Base-by-base conservation (phyloP, 306 rosid genomes). In the Glycine latifolia region DNA sequence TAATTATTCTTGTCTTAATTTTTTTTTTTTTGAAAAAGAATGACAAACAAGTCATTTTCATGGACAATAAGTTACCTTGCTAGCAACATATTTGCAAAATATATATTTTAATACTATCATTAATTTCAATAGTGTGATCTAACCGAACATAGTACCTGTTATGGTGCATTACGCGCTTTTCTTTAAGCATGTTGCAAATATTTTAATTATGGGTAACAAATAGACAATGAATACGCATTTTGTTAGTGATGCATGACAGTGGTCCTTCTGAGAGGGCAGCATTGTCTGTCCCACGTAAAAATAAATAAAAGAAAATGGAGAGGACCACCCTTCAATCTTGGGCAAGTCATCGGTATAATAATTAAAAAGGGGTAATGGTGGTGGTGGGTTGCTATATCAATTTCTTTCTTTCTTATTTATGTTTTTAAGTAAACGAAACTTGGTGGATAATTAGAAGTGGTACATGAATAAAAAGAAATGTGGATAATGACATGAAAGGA, bases 241-340 rank as follows among this genome's bases (percentile, higher is more conserved):
- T 59, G 59, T 50, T 80, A 17, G 58, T 54, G 44, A 71, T 66
- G 80, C 78, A 76, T 71, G 81, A 48, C 12, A 86, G 89, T 87
- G 90, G 90, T 84, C 84, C 88, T 37, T 81, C 56, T 62, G 44
- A 26, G 81, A 73, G 70, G 74, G 78, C 70, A 49, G 52, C 15
- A 13, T 17, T 72, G 77, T 48, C 78, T 84, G 83, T 58, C 86
- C 84, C 86, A 84, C 82, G 49, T 26, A 55, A 7, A 9, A 49
- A 47, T 49, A 49, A 53, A 3, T 12, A 62, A 85, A 75, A 69
- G 74, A 35, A 82, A 81, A 78, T 77, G 87, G 87, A 78, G 79
- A 83, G 86, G 86, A 84, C 87, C 90, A 87, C 82, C 82, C 87
- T 73, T 87, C 86, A 77, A 85, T 85, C 85, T 85, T 85, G 77